A percentile compares a stretch with the other conserved stretches of the same genome.
These are phyloP conservation scores for Xylogone sp. DNA, from an alignment of 2,329 filamentous ascomycete species.

Conservation along the genomic window DNA sequence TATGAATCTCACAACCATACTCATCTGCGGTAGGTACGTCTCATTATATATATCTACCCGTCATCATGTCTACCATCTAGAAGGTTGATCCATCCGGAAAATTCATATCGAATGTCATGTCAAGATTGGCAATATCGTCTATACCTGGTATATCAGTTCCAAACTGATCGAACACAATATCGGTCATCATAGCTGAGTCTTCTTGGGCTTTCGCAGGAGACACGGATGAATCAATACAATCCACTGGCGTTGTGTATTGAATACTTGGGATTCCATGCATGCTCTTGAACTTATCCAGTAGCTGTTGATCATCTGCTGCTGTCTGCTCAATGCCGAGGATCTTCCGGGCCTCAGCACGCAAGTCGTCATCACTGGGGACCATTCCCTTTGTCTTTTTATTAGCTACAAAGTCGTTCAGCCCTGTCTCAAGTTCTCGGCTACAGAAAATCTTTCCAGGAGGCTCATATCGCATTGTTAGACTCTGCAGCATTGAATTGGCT, in stretches of 20 bases:
- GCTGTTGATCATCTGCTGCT: constrained; percentile 48
- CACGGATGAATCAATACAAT: neutral
- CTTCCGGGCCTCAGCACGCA: constrained; percentile 43
- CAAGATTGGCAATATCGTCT: neutral
- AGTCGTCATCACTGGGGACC: constrained; percentile 44
- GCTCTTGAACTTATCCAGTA: constrained; percentile 48
- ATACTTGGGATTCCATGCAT: constrained; percentile 11
- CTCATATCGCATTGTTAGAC: constrained; percentile 38
- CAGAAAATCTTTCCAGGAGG: constrained; percentile 52
- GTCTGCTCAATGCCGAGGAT: constrained; percentile 45
- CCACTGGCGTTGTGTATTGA: neutral
- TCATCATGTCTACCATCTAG: neutral
- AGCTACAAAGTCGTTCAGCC: constrained; percentile 45
- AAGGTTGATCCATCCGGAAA: neutral
- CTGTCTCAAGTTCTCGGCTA: constrained; percentile 54
- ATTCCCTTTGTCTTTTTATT: constrained; percentile 33
- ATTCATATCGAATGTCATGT: neutral
- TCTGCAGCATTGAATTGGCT: constrained; percentile 45
- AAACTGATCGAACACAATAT: neutral
- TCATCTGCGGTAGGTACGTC: too few species aligned
- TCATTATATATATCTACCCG: too few species aligned
- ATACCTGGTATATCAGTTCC: neutral
- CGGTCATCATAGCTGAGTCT: neutral
- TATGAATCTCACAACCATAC: too few species aligned
- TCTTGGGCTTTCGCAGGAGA: neutral